Conservation (phyloP, 768 basidiomycete species). For the Lentinula raphanica region DNA sequence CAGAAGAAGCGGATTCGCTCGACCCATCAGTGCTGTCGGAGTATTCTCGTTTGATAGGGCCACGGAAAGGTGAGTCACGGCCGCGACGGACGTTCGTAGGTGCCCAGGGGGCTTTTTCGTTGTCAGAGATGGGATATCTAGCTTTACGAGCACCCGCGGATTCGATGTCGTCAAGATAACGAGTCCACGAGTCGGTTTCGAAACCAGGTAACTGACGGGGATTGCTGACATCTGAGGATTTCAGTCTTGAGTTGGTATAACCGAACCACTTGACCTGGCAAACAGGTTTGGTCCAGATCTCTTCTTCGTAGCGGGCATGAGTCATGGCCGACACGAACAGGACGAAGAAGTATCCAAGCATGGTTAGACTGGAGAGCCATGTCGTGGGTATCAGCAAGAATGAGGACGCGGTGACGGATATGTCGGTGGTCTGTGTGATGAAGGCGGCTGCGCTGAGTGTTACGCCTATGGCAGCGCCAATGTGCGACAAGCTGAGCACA, state of each 20-base stretch:
- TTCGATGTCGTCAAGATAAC: slow-evolving; percentile 7
- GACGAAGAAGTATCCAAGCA: slow-evolving; percentile 50
- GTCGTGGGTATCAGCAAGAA: slow-evolving; percentile 40
- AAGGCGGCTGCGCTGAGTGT: slow-evolving; percentile 11
- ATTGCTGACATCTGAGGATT: slow-evolving; percentile 4
- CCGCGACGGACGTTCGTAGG: slow-evolving; percentile 44
- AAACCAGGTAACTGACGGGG: slow-evolving; percentile 2
- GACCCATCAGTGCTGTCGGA: slow-evolving; percentile 10
- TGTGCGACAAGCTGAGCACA: slow-evolving; percentile 41
- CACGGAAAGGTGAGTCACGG: slow-evolving; percentile 47
- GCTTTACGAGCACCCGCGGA: slow-evolving; percentile 4
- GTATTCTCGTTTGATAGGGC: slow-evolving; percentile 14
- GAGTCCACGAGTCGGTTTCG: slow-evolving; percentile 26
- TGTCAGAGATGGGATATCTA: slow-evolving; percentile 17
- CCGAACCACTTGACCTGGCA: slow-evolving; percentile 57
- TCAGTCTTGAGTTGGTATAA: slow-evolving; percentile 5
- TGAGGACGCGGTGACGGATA: slow-evolving; percentile 42
- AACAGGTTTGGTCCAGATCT: slow-evolving; percentile 50
- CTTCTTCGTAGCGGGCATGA: slow-evolving; percentile 37
- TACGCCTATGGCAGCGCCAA: slow-evolving; percentile 15
- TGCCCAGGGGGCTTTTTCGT: slow-evolving; percentile 46
- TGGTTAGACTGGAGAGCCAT: slow-evolving; percentile 43
- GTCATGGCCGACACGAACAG: slow-evolving; percentile 42
- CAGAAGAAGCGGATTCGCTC: slow-evolving; percentile 9
- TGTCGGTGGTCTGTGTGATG: slow-evolving; percentile 21